Evolutionary conservation across 75 land plant genomes (phyloP).

Genomic region (Sequoiadendron giganteum): DNA sequence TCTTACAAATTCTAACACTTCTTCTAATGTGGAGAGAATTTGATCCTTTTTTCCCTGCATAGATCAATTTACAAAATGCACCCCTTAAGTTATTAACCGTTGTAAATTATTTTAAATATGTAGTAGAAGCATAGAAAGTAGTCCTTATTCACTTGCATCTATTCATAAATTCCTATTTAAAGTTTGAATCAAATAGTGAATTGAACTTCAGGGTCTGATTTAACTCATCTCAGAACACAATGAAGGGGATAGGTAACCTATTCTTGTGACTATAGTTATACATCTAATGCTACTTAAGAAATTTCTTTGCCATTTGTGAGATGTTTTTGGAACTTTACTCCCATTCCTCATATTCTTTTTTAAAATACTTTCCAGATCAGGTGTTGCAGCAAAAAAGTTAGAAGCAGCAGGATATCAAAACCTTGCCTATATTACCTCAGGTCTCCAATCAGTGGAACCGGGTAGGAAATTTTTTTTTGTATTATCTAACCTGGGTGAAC

Average conservation of each 20-base stretch:
- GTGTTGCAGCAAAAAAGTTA: constrained; percentile 70
- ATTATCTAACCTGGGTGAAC: neutral
- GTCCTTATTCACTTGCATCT: neutral
- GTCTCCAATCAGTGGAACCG: constrained; percentile 82
- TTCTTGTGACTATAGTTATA: neutral
- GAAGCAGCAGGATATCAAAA: constrained; percentile 74
- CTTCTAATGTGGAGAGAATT: neutral
- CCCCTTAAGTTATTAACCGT: neutral
- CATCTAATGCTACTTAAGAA: neutral
- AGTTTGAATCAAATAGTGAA: neutral
- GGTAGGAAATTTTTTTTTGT: constrained; percentile 32
- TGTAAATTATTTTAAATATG: neutral
- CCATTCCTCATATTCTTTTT: neutral
- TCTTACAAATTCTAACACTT: neutral
- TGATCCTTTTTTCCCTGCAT: neutral
- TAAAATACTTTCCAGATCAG: constrained; percentile 48
- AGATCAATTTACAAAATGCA: neutral
- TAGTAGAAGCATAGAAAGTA: neutral
- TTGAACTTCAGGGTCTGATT: neutral
- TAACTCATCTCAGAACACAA: neutral
- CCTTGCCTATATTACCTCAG: constrained; percentile 75
- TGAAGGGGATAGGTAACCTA: neutral
- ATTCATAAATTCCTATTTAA: neutral
- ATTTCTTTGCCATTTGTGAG: neutral
- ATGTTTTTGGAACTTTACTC: neutral